Evolutionary conservation across 176 grass and related monocot species (phyloP).

Genomic region (Alloteropsis semialata): DNA sequence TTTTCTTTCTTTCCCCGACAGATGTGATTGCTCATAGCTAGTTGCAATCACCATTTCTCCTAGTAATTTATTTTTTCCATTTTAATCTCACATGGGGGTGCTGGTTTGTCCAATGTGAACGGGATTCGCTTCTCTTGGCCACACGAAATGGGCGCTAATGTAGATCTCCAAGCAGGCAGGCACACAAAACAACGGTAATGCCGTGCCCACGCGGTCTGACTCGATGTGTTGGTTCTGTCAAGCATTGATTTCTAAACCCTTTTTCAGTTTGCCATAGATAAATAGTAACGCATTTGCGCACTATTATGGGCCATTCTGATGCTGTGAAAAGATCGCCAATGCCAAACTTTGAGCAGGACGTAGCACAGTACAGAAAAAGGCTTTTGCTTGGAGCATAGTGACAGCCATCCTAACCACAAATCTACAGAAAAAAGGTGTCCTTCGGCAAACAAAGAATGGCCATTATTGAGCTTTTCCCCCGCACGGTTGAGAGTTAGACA

Average conservation of each 20-base stretch:
- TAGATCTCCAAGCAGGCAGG: not conserved
- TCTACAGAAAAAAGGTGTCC: not conserved
- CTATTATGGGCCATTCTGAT: not conserved
- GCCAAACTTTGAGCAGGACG: not conserved
- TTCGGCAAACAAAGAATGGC: not conserved
- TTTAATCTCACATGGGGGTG: not conserved
- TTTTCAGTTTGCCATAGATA: not conserved
- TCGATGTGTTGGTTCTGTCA: not conserved
- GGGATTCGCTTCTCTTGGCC: not conserved
- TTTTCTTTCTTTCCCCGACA: not conserved
- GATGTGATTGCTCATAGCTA: constrained; percentile 21
- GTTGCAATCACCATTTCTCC: not conserved
- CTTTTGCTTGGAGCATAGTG: not conserved
- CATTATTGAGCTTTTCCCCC: not conserved
- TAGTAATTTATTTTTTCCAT: not conserved
- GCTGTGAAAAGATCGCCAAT: not conserved
- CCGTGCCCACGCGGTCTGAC: not conserved
- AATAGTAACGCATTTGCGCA: too few species aligned
- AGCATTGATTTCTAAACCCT: not conserved
- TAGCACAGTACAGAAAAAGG: not conserved
- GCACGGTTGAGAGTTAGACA: not conserved
- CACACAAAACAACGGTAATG: not conserved
- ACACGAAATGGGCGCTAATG: not conserved
- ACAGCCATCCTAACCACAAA: not conserved
- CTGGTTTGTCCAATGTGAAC: not conserved